phyloP scores from a whole-genome alignment of 2,329 filamentous ascomycete genomes.

The Pleochaeta shiraiana region DNA sequence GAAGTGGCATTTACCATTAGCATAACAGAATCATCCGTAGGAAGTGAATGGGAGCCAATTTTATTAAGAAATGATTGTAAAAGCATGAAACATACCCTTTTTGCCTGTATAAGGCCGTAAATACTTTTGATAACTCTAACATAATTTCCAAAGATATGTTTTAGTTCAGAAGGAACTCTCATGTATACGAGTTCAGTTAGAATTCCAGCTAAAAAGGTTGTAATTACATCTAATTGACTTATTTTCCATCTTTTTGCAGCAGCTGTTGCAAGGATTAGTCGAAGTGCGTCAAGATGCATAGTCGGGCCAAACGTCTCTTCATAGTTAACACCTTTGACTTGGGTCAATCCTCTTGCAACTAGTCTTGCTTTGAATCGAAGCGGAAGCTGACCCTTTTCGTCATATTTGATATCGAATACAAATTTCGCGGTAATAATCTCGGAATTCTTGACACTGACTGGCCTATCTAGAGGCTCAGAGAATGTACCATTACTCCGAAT shows the following conservation, averaged over 20 bases:
- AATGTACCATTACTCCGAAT: too few relatives aligned
- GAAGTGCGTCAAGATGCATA: neutral
- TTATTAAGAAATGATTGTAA: conserved; percentile 6
- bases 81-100: conserved; percentile 4
- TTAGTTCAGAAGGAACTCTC: conserved; percentile 10
- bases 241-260: neutral
- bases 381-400: too few relatives aligned
- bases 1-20: neutral
- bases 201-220: conserved; percentile 16
- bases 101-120: neutral
- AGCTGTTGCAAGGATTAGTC: neutral
- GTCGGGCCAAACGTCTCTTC: neutral
- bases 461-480: too few relatives aligned
- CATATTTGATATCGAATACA: neutral
- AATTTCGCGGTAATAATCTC: neutral
- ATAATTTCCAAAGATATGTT: conserved; percentile 6
- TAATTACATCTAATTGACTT: neutral
- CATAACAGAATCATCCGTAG: neutral
- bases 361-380: neutral
- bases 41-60: neutral
- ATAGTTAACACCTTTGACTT: neutral
- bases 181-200: conserved; percentile 16
- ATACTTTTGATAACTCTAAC: conserved; percentile 6
- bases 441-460: too few relatives aligned
- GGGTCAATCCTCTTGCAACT: neutral